Conservation (phyloP, 2,329 filamentous ascomycete genomes). For the Coniochaeta sp. region DNA sequence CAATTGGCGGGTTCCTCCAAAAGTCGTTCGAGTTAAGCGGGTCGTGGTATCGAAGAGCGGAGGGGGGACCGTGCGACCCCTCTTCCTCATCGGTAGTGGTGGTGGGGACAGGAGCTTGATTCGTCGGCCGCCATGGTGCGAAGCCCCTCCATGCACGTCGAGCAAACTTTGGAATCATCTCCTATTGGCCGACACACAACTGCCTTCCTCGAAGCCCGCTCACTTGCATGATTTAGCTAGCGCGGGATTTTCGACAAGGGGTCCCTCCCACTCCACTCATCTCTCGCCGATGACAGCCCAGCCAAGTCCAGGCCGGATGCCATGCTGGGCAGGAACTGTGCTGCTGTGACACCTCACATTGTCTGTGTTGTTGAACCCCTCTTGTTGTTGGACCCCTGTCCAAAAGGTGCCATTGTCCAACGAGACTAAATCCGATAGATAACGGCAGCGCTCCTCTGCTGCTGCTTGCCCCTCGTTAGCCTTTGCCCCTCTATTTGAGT, state of each 20-base stretch:
- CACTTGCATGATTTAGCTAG: background rate
- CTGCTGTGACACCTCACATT: no score
- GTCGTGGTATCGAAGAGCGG: background rate
- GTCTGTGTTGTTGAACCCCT: no score
- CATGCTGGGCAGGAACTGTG: no score
- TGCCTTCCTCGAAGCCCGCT: background rate
- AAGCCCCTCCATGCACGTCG: background rate
- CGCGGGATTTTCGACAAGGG: background rate
- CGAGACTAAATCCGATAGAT: no score
- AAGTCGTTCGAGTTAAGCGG: background rate
- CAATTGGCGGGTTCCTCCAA: background rate
- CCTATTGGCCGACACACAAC: background rate
- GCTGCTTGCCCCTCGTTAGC: no score
- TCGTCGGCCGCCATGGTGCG: background rate
- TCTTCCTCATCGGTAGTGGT: background rate
- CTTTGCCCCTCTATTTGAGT: no score
- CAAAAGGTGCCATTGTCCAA: no score
- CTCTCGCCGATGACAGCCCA: no score
- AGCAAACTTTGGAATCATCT: background rate
- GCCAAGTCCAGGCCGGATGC: no score
- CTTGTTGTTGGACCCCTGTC: no score
- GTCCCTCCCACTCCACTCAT: no score
- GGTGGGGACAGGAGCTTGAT: background rate
- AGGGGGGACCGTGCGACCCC: background rate
- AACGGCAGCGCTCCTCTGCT: no score